A percentile compares a stretch with the other conserved stretches of the same genome.
phyloP scores from a whole-genome alignment of 1,139 yeast genomes.

The Taphrina populina region DNA sequence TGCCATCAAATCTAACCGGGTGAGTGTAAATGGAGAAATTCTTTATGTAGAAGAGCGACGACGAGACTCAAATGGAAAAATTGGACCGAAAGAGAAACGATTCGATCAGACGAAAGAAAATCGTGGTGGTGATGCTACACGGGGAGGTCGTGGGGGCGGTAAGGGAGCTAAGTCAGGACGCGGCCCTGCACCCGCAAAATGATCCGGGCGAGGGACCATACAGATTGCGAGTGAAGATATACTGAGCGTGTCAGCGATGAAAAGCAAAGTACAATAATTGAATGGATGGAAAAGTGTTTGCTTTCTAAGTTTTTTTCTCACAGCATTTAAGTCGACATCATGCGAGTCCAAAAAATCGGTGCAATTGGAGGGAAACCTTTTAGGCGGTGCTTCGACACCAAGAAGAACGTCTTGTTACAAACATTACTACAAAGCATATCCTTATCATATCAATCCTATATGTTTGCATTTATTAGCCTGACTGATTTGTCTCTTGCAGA shows the following conservation, averaged over 20 bases:
- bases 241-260: constrained; percentile 8
- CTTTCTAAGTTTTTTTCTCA: not conserved
- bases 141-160: constrained; percentile 16
- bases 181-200: constrained; percentile 15
- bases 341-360: not conserved
- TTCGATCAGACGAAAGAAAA: constrained; percentile 7
- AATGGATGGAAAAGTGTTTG: constrained; percentile 16
- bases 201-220: not conserved
- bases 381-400: too few relatives aligned
- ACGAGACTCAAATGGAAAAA: constrained; percentile 19
- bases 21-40: constrained; percentile 16
- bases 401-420: too few relatives aligned
- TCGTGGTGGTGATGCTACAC: constrained; percentile 8
- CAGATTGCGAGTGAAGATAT: not conserved
- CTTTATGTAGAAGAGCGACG: constrained; percentile 28
- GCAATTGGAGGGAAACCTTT: too few relatives aligned
- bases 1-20: constrained; percentile 41
- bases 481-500: too few relatives aligned
- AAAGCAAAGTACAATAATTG: constrained; percentile 15
- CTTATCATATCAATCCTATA: too few relatives aligned
- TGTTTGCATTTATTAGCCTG: too few relatives aligned
- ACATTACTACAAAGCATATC: too few relatives aligned
- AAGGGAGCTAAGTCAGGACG: constrained; percentile 1
- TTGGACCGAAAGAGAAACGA: constrained; percentile 24
- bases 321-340: constrained; percentile 6